phyloP scores from a whole-genome alignment of 139 green algal species.

The Edaphochlamys debaryana region DNA sequence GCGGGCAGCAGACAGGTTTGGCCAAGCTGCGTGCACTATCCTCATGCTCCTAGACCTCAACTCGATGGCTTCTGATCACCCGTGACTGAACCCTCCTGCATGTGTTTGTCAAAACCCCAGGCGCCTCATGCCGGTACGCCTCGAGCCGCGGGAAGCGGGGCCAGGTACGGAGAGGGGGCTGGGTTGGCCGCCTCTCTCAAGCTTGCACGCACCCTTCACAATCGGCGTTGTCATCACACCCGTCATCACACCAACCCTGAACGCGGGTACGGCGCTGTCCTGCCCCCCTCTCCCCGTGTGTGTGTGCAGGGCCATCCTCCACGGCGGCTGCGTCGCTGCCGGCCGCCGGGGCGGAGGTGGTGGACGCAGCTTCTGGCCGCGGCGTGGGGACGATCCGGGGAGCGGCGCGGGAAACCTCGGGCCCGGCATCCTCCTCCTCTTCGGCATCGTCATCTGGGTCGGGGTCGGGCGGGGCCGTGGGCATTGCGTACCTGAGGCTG shows the following conservation, averaged over 20 bases:
- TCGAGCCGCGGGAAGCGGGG: not conserved
- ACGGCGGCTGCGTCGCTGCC: not conserved
- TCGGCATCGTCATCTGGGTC: not conserved
- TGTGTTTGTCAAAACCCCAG: too few relatives aligned
- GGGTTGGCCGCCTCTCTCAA: too few relatives aligned
- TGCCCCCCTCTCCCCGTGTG: too few relatives aligned
- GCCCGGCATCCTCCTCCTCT: not conserved
- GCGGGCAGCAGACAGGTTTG: too few relatives aligned
- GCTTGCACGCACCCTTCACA: too few relatives aligned
- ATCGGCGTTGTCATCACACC: too few relatives aligned
- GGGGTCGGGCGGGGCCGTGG: conserved; percentile 36
- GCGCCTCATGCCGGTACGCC: conserved; percentile 30
- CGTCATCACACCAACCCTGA: too few relatives aligned
- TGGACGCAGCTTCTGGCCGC: conserved; percentile 5
- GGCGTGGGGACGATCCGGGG: conserved; percentile 27
- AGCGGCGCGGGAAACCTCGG: not conserved
- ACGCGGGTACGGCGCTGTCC: too few relatives aligned
- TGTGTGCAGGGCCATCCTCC: too few relatives aligned
- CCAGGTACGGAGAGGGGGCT: not conserved
- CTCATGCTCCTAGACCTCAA: not conserved
- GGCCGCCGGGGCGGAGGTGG: not conserved
- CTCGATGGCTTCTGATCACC: too few relatives aligned
- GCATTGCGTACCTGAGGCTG: conserved; percentile 63
- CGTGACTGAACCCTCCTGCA: too few relatives aligned
- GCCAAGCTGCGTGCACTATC: not conserved